Evolutionary conservation across 2,329 filamentous ascomycete genomes (phyloP).

Genomic region (Rutstroemia sp.): DNA sequence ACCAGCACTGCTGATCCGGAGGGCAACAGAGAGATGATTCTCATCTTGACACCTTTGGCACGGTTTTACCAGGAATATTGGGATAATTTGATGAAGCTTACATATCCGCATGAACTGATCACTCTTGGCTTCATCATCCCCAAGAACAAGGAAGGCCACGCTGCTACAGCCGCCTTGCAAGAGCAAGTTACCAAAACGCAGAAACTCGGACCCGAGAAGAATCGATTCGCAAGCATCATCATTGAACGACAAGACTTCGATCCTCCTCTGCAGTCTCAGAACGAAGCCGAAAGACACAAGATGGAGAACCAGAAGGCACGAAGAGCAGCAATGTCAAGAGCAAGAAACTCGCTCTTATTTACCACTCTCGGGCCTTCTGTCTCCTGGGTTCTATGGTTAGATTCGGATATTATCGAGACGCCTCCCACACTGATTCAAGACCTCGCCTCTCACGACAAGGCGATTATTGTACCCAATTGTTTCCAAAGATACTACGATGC

Average conservation of each 20-base stretch:
- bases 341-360: slow-evolving; percentile 89
- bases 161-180: slow-evolving; percentile 75
- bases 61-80: slow-evolving; percentile 93
- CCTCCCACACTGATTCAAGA: slow-evolving; percentile 84
- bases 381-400: slow-evolving; percentile 95
- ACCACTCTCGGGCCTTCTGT: slow-evolving; percentile 86
- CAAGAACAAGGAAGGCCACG: slow-evolving; percentile 86
- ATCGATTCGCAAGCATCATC: slow-evolving; percentile 86
- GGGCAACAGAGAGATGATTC: slow-evolving; percentile 73
- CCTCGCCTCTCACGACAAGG: slow-evolving; percentile 76
- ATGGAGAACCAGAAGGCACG: slow-evolving; percentile 82
- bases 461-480: slow-evolving; percentile 93
- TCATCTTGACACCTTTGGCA: slow-evolving; percentile 88
- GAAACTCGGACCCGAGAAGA: slow-evolving; percentile 62
- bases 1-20: slow-evolving; percentile 73
- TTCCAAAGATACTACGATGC: slow-evolving; percentile 76
- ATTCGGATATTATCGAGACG: slow-evolving; percentile 85
- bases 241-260: slow-evolving; percentile 96
- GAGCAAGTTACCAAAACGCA: slow-evolving; percentile 81
- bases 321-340: slow-evolving; percentile 84
- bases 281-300: slow-evolving; percentile 85
- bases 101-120: slow-evolving; percentile 90
- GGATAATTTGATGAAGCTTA: slow-evolving; percentile 79
- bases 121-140: slow-evolving; percentile 94
- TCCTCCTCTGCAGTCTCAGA: slow-evolving; percentile 69